Base-by-base conservation (phyloP, 257 asterid genomes). In the Plantago major region DNA sequence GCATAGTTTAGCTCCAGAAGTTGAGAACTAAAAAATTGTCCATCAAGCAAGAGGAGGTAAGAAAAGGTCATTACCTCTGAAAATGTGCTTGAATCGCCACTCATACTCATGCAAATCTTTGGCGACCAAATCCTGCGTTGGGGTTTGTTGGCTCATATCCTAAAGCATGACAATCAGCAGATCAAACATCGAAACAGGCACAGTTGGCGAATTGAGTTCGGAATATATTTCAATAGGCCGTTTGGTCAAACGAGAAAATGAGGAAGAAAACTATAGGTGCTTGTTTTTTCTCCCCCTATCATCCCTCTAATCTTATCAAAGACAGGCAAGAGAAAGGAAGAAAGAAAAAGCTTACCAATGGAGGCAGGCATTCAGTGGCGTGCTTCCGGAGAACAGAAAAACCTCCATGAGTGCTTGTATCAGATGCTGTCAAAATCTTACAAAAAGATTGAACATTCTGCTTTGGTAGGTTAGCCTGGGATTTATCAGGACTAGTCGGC, bases 351-450 rank as follows among this genome's bases (percentile, higher is more conserved):
- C 15, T 45, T 70, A 80, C 82, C 78, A 80, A 58, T 8, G 79
- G 74, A 15, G 83, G 81, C 15, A 77, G 77, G 61, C 83, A 81
- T 58, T 81, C 87, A 62, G 65, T 74, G 14, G 83, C 86, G 62
- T 80, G 86, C 53, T 72, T 77, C 18, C 86, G 66, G 1, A 80
- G 81, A 44, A 80, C 83, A 48, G 86, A 80, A 66, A 80, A 77
- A 50, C 86, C 86, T 16, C 86, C 86, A 50, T 80, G 86, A 11
- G 86, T 80, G 70, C 86, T 80, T 6, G 86, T 80, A 58, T 80
- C 86, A 2, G 86, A 80, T 42, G 86, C 83, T 11, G 86, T 80
- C 55, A 80, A 57, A 55, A 80, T 78, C 75, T 80, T 80, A 68
- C 79, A 74, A 55, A 80, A 80, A 2, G 79, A 77, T 56, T 72